Base-by-base conservation (phyloP, 164 flowering plant genomes). In the Paratinospora sagittata region DNA sequence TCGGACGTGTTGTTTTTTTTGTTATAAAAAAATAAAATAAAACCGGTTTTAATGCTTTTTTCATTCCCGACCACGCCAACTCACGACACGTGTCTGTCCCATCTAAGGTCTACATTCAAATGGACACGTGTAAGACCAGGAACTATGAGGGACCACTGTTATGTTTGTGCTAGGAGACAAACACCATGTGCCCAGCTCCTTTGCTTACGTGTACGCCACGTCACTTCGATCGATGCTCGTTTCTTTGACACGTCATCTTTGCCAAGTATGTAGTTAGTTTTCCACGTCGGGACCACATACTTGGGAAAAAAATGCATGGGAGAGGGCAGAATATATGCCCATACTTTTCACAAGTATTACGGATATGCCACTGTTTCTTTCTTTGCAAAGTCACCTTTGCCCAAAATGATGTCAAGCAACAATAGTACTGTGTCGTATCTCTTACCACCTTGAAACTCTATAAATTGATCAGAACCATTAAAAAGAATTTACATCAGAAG, bases 1-100 rank as follows among this genome's bases (percentile, higher is more conserved):
- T 71, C 73, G 62, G 74, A 63, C 24, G 73, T 64, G 67, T 65
- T n/a, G n/a, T n/a, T n/a, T n/a, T n/a, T n/a, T n/a, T n/a, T n/a
- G n/a, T n/a, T n/a, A n/a, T n/a, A n/a, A n/a, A n/a, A n/a, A n/a
- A n/a, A n/a, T n/a, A n/a, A n/a, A n/a, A n/a, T n/a, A 10, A 43
- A 71, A 43, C 27, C 58, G 11, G n/a, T 30, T 62, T 70, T 61
- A 61, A 19, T 63, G 67, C 58, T 55, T 33, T 60, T 70, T 6
- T 16, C 55, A 43, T 62, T n/a, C 39, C 67, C 67, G 67, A 62
- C 67, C 55, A 24, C 73, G 33, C 73, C 60, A 62, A 66, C 73
- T 62, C 39, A 27, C 24, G 73, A 27, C 73, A 64, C 73, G 73
- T 70, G 73, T 70, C 24, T 37, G 33, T 3, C 5, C 52, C 16